These are phyloP conservation scores for Kalanchoe fedtschenkoi DNA, from an alignment of 164 flowering plant genomes.

Conservation along the genomic window DNA sequence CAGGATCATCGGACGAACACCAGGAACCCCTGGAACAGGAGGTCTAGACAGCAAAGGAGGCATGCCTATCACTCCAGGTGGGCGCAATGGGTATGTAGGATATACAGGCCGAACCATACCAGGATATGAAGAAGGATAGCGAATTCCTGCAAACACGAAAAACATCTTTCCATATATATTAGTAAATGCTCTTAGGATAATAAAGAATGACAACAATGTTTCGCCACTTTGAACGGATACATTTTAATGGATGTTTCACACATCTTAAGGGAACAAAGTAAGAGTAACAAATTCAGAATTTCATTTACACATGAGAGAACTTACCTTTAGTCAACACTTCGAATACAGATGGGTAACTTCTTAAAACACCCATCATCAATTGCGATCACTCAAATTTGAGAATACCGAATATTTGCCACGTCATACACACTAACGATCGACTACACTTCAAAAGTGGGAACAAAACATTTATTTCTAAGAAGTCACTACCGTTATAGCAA, in stretches of 20 bases:
- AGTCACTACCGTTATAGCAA: background rate
- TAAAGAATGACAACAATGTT: background rate
- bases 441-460: no score
- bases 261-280: background rate
- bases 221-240: background rate
- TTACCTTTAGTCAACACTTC: background rate
- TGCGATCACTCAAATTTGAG: background rate
- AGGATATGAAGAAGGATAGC: constrained; percentile 59
- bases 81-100: constrained; percentile 51
- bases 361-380: background rate
- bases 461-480: no score
- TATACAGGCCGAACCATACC: constrained; percentile 57
- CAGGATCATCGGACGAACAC: constrained; percentile 53
- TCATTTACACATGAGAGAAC: background rate
- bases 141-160: constrained; percentile 64
- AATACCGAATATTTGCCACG: background rate
- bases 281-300: background rate
- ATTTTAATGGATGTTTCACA: background rate
- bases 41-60: constrained; percentile 60
- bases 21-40: constrained; percentile 59
- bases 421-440: background rate
- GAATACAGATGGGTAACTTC: constrained; percentile 1
- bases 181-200: constrained; percentile 26
- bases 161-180: constrained; percentile 56
- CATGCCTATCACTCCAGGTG: constrained; percentile 46